phyloP scores from a whole-genome alignment of 768 basidiomycete species.

The Clavulina sp. region DNA sequence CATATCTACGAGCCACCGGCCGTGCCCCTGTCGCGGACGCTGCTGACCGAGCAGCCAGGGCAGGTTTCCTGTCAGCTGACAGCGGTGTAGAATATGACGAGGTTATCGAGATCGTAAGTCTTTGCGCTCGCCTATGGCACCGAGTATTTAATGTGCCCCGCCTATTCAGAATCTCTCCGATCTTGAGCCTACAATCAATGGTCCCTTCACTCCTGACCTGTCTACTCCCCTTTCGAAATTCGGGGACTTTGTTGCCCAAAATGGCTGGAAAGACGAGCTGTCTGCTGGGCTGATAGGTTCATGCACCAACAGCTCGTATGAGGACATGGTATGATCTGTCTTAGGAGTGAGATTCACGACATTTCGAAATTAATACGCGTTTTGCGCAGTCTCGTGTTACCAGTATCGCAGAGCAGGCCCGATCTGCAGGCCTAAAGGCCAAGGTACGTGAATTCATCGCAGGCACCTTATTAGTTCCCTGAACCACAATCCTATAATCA shows the following conservation, averaged over 20 bases:
- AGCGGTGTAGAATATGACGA: conserved; percentile 87
- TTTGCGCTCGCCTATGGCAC: not conserved
- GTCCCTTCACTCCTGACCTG: conserved; percentile 94
- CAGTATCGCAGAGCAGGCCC: conserved; percentile 79
- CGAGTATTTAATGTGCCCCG: not conserved
- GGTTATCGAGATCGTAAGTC: conserved; percentile 77
- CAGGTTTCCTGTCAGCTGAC: conserved; percentile 70
- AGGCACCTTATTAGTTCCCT: too few relatives aligned
- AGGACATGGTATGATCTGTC: conserved; percentile 53
- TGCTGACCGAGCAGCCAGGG: conserved; percentile 63
- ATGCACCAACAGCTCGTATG: conserved; percentile 98
- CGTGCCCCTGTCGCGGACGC: conserved; percentile 70
- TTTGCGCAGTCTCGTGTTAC: conserved; percentile 68
- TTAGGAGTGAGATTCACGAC: not conserved
- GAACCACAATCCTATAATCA: too few relatives aligned
- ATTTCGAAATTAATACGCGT: not conserved
- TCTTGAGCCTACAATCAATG: conserved; percentile 84
- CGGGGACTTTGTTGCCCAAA: conserved; percentile 54
- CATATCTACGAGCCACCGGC: conserved; percentile 80
- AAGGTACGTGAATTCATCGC: conserved; percentile 35
- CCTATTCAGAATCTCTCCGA: conserved; percentile 60
- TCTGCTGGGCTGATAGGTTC: conserved; percentile 89
- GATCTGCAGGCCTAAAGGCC: conserved; percentile 57
- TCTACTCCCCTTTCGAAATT: conserved; percentile 89
- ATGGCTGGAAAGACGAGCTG: conserved; percentile 87